A percentile compares a stretch with the other conserved stretches of the same genome.
Evolutionary conservation across 352 stramenopile genomes (phyloP).

Genomic region (Phytophthora chlamydospora): DNA sequence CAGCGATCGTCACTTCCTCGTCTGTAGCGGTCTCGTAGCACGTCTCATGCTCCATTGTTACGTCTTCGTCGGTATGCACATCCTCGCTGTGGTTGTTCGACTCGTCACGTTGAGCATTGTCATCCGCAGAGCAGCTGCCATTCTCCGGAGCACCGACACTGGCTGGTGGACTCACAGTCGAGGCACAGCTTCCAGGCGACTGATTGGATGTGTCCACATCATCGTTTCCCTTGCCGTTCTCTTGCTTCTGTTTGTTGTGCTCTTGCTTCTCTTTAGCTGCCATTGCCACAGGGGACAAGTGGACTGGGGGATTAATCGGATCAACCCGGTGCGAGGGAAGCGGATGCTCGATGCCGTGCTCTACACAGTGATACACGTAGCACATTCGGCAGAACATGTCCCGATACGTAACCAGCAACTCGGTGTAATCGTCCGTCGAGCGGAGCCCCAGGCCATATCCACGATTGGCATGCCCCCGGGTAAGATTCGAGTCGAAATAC

Average conservation of each 20-base stretch:
- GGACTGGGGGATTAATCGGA: slow-evolving; percentile 61
- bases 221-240: slow-evolving; percentile 2
- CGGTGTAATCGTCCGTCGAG: slow-evolving; percentile 63
- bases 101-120: slow-evolving; percentile 18
- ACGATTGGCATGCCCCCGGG: slow-evolving; percentile 38
- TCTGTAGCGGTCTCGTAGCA: slow-evolving; percentile 27
- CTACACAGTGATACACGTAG: slow-evolving; percentile 93
- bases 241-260: slow-evolving; percentile 11
- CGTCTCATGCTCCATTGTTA: slow-evolving; percentile 15
- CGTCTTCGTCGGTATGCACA: slow-evolving; percentile 26
- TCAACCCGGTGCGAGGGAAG: slow-evolving; percentile 62
- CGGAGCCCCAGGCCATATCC: slow-evolving; percentile 54
- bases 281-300: slow-evolving; percentile 46
- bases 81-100: slow-evolving; percentile 4
- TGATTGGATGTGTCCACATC: slow-evolving; percentile 6
- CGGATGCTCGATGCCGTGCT: slow-evolving; percentile 89
- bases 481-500: slow-evolving; percentile 76
- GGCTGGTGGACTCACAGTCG: slow-evolving; percentile 15
- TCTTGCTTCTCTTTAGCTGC: slow-evolving; percentile 24
- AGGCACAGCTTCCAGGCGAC: slow-evolving; percentile 21
- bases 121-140: slow-evolving; percentile 13
- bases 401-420: slow-evolving; percentile 88
- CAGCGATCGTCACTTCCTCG: slow-evolving; percentile 17
- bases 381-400: slow-evolving; percentile 93
- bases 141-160: slow-evolving; percentile 14